Base-by-base conservation (phyloP, 1,139 yeast genomes). In the Tardiomyces depauwii region DNA sequence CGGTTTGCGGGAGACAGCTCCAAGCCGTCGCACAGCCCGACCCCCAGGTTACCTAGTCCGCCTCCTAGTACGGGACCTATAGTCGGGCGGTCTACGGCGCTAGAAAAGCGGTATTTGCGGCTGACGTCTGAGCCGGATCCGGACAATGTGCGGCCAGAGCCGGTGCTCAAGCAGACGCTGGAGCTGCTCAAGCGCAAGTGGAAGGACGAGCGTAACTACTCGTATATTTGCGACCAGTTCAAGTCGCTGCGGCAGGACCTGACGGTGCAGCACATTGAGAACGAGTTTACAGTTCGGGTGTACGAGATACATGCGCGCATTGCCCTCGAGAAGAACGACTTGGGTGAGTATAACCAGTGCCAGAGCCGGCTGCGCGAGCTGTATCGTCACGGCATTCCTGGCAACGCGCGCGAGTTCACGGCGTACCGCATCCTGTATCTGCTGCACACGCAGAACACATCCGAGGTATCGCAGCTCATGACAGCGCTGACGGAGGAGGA, bases 271-370 rank as follows among this genome's bases (percentile, higher is more conserved):
- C 86, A 85, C 60, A 81, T 91, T 42, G 82, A 81, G 57, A 79
- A 80, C 58, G 82, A 77, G 42, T 85, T 91, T 58, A 77, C 96
- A 0, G 77, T 87, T 11, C 60, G 67, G 46, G 95, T 88, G 0
- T 91, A 91, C 62, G 95, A 87, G 62, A 74, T 79, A 2, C 95
- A 91, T 63, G 95, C 94, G 6, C 75, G 88, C 44, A 70, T 89
- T n/a, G 94, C 97, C 0, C 72, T 91, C 39, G 83, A 80, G 54
- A 80, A 82, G 59, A 73, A 77, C 43, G 98, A 91, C 62, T 65
- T 89, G 54, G 97, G 97, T 6, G 98, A 91, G 60, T 89, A 84
- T 63, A 91, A 91, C 63, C 97, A 91, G 61, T 91, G 98, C 61
- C 95, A 85, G 61, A 80, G 94, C 16, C 88, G 88, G 57, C 66